These are phyloP conservation scores for Patellifolia procumbens DNA, from an alignment of 179 eudicot genomes.

Conservation along the genomic window DNA sequence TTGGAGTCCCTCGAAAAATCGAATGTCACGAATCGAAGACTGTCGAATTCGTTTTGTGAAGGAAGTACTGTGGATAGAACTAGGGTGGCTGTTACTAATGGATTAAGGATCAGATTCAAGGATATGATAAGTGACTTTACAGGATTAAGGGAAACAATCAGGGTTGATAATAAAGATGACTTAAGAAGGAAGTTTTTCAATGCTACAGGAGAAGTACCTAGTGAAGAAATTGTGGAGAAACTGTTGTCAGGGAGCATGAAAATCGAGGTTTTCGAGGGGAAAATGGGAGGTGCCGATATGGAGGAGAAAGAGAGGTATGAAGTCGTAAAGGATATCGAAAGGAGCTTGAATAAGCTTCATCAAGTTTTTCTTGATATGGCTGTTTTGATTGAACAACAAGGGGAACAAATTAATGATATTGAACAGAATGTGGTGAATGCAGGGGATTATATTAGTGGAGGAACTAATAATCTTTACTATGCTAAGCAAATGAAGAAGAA, in stretches of 20 bases:
- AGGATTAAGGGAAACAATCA: constrained; percentile 48
- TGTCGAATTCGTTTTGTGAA: constrained; percentile 33
- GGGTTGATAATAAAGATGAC: constrained; percentile 53
- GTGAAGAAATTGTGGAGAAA: constrained; percentile 52
- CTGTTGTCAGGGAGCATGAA: constrained; percentile 41
- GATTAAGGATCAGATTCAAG: constrained; percentile 49
- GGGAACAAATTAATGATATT: constrained; percentile 58
- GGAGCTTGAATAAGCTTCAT: constrained; percentile 60
- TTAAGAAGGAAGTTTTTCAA: constrained; percentile 48
- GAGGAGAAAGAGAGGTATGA: constrained; percentile 61
- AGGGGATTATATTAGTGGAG: constrained; percentile 53
- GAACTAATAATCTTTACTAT: constrained; percentile 55
- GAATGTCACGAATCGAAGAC: constrained; percentile 34
- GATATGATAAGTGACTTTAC: constrained; percentile 58
- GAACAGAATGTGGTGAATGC: constrained; percentile 67
- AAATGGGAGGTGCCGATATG: constrained; percentile 28
- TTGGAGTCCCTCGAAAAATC: constrained; percentile 51
- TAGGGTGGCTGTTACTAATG: constrained; percentile 51
- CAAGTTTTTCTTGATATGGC: constrained; percentile 83
- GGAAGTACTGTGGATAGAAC: constrained; percentile 59
- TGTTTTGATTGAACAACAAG: constrained; percentile 64
- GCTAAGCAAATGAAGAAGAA: constrained; percentile 67
- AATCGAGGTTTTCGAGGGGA: constrained; percentile 40
- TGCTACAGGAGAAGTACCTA: constrained; percentile 50
- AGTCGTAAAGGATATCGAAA: constrained; percentile 57